Evolutionary conservation across 2,329 filamentous ascomycete species (phyloP).

Genomic region (Tolypocladium pustulatum): DNA sequence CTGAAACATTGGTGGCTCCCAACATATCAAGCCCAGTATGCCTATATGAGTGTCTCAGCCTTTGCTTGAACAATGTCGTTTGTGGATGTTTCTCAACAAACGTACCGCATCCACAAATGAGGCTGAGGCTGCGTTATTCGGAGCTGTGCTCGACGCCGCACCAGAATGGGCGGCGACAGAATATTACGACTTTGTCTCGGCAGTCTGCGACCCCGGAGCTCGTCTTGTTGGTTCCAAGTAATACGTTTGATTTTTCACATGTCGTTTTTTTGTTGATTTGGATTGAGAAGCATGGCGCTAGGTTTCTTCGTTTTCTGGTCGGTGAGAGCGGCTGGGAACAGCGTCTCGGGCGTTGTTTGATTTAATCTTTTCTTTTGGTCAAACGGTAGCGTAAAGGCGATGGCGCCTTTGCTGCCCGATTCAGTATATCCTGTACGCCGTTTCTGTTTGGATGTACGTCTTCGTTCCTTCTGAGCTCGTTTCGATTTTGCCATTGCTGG

Average conservation of each 20-base stretch:
- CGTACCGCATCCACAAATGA: background rate
- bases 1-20: no score
- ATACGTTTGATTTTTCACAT: background rate
- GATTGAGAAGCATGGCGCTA: conserved; percentile 14
- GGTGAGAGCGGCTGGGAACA: conserved; percentile 26
- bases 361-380: background rate
- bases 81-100: background rate
- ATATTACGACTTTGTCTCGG: no score
- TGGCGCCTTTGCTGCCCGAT: background rate
- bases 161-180: background rate
- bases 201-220: background rate
- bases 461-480: background rate
- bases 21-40: background rate
- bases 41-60: background rate
- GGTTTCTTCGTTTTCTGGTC: conserved; percentile 19
- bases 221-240: background rate
- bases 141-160: background rate
- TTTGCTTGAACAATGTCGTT: background rate
- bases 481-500: background rate
- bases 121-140: background rate
- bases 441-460: background rate
- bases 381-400: background rate
- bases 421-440: background rate
- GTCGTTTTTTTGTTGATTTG: conserved; percentile 6
- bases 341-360: conserved; percentile 8